Evolutionary conservation across 2,329 filamentous ascomycete genomes (phyloP).

Genomic region (Alternaria sp.): DNA sequence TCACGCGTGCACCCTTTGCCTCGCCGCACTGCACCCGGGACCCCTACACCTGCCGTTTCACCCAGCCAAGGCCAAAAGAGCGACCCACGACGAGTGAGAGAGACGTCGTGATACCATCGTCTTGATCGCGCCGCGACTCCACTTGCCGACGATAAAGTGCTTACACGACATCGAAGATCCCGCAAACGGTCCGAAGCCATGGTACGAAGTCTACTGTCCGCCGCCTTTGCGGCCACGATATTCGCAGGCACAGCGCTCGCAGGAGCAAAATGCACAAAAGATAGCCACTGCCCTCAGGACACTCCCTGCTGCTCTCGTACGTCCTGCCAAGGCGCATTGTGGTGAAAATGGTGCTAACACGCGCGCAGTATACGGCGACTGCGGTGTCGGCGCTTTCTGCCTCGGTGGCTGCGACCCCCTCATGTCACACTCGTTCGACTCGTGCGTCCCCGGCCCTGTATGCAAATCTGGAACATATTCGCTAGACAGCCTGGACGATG

Average conservation of each 20-base stretch:
- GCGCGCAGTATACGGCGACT: constrained; percentile 82
- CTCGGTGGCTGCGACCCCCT: constrained; percentile 93
- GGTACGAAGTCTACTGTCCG: constrained; percentile 40
- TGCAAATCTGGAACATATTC: constrained; percentile 79
- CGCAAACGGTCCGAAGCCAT: constrained; percentile 33
- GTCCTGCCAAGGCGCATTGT: constrained; percentile 20
- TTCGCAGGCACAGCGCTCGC: constrained; percentile 38
- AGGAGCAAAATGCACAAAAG: constrained; percentile 54
- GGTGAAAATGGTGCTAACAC: constrained; percentile 31
- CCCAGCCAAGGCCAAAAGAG: constrained; percentile 13
- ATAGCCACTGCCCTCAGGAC: constrained; percentile 72
- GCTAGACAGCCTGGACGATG: constrained; percentile 75
- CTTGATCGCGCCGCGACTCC: constrained; percentile 40
- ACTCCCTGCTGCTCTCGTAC: constrained; percentile 54
- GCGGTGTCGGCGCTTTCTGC: constrained; percentile 93
- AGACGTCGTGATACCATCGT: constrained; percentile 6
- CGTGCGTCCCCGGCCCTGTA: constrained; percentile 84
- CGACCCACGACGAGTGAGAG: constrained; percentile 5
- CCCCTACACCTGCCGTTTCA: constrained; percentile 1
- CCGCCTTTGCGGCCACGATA: constrained; percentile 41
- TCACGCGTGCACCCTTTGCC: background rate
- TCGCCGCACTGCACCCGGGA: constrained; percentile 12
- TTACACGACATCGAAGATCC: constrained; percentile 42
- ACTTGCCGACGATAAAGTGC: constrained; percentile 14
- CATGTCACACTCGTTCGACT: constrained; percentile 81